These are phyloP conservation scores for Metahyphopichia silvanorum DNA, from an alignment of 805 yeast species.

Conservation along the genomic window DNA sequence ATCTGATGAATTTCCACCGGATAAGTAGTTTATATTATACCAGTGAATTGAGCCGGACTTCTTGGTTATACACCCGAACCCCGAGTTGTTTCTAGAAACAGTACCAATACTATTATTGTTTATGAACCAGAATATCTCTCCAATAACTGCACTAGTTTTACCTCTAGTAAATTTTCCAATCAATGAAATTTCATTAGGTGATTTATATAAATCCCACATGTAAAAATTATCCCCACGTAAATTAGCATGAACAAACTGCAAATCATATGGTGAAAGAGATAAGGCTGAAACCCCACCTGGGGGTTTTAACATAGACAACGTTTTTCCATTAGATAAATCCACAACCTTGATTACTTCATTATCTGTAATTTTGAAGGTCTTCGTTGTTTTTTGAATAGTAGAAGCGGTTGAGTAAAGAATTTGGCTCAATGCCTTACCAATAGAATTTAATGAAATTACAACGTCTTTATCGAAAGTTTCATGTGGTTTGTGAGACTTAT, in stretches of 20 bases:
- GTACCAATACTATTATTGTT: conserved; percentile 23
- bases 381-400: conserved; percentile 19
- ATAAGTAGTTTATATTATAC: conserved; percentile 45
- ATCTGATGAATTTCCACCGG: conserved; percentile 27
- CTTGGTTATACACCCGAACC: conserved; percentile 52
- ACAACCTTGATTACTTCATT: conserved; percentile 42
- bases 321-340: conserved; percentile 42
- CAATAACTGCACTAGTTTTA: conserved; percentile 54
- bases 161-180: conserved; percentile 62
- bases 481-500: conserved; percentile 6
- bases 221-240: conserved; percentile 60
- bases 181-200: conserved; percentile 48
- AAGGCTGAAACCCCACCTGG: conserved; percentile 61
- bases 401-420: conserved; percentile 32
- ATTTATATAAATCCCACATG: conserved; percentile 59
- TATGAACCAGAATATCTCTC: conserved; percentile 51
- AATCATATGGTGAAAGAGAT: conserved; percentile 60
- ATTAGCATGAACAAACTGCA: conserved; percentile 51
- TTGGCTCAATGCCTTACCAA: conserved; percentile 30
- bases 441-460: conserved; percentile 21
- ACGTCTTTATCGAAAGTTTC: conserved; percentile 13
- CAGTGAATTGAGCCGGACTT: conserved; percentile 61
- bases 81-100: conserved; percentile 27
- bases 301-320: conserved; percentile 47
- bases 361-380: conserved; percentile 20